phyloP scores from a whole-genome alignment of 2,329 filamentous ascomycete species.

The Penicillium sp. region DNA sequence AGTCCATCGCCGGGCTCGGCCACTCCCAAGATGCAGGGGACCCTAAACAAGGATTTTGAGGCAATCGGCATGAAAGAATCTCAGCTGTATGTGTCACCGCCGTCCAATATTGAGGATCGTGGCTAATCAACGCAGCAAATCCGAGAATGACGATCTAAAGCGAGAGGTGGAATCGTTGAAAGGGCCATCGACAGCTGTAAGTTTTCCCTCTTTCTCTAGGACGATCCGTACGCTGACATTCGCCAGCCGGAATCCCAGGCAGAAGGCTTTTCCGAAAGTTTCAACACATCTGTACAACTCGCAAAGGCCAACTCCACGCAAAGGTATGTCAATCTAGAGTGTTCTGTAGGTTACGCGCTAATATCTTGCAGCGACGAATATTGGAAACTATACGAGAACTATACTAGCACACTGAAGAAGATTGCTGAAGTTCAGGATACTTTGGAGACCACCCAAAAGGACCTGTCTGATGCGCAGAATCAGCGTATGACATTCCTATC shows the following conservation, averaged over 20 bases:
- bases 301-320: slow-evolving; percentile 35
- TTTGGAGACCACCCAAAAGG: slow-evolving; percentile 32
- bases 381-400: slow-evolving; percentile 40
- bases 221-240: slow-evolving; percentile 11
- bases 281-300: slow-evolving; percentile 29
- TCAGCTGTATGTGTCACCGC: slow-evolving; percentile 31
- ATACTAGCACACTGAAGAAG: slow-evolving; percentile 33
- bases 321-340: slow-evolving; percentile 23
- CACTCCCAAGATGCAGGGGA: slow-evolving; percentile 38
- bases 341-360: slow-evolving; percentile 6
- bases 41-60: slow-evolving; percentile 41
- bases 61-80: slow-evolving; percentile 38
- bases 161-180: slow-evolving; percentile 36
- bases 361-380: slow-evolving; percentile 34
- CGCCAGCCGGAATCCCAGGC: slow-evolving; percentile 26
- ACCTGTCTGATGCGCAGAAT: slow-evolving; percentile 34
- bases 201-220: not conserved
- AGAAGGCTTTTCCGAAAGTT: slow-evolving; percentile 33
- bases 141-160: slow-evolving; percentile 39
- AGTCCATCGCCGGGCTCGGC: slow-evolving; percentile 37
- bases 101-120: not conserved
- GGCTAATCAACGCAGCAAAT: slow-evolving; percentile 32
- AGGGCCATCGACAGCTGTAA: slow-evolving; percentile 19
- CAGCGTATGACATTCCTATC: slow-evolving; percentile 25
- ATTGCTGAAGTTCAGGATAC: slow-evolving; percentile 37